Conservation (phyloP, 2,329 filamentous ascomycete genomes). For the Cytospora paraplurivora region DNA sequence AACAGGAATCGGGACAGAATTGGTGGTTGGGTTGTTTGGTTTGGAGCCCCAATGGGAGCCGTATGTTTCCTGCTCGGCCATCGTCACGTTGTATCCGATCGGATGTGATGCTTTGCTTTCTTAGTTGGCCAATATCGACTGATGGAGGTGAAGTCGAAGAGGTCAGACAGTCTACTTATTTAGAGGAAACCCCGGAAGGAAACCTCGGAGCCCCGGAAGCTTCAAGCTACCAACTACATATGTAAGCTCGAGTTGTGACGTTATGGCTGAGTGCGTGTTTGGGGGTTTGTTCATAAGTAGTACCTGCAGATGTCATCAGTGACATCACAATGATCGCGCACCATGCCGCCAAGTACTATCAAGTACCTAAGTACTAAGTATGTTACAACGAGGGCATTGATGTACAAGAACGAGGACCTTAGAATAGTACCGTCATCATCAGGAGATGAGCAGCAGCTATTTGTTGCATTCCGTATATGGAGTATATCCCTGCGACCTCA, state of each 20-base stretch:
- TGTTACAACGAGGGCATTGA: neutral
- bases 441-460: neutral
- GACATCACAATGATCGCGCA: slow-evolving; percentile 28
- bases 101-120: neutral
- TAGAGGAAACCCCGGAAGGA: neutral
- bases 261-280: slow-evolving; percentile 15
- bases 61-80: slow-evolving; percentile 33
- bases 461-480: neutral
- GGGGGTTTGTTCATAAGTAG: neutral
- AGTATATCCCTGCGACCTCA: no score
- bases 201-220: slow-evolving; percentile 9
- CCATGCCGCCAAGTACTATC: neutral
- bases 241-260: slow-evolving; percentile 20
- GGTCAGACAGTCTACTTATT: neutral
- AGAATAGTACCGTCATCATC: neutral
- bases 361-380: neutral
- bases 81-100: slow-evolving; percentile 13
- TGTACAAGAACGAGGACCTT: neutral
- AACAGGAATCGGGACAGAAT: slow-evolving; percentile 15
- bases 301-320: slow-evolving; percentile 12
- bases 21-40: slow-evolving; percentile 17
- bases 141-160: neutral
- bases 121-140: neutral
- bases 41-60: slow-evolving; percentile 28
- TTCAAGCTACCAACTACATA: neutral